A percentile compares a stretch with the other conserved stretches of the same genome.
Evolutionary conservation across 345 rosid species (phyloP).

Genomic region (Tarenaya hassleriana): DNA sequence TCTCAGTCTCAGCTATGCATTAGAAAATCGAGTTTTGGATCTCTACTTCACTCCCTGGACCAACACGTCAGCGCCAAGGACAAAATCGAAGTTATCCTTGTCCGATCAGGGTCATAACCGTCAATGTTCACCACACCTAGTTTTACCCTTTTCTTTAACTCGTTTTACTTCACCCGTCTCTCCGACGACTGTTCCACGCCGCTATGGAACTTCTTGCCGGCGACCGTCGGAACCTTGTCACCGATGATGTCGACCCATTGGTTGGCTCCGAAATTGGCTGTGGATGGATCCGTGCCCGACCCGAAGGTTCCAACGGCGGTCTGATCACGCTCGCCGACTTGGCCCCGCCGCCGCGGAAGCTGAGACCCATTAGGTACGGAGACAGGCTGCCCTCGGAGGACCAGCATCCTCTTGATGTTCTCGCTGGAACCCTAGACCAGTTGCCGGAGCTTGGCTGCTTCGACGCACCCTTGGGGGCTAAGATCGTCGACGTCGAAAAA

Average conservation of each 20-base stretch:
- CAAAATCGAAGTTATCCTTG: constrained; percentile 16
- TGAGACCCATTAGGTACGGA: constrained; percentile 50
- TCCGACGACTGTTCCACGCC: constrained; percentile 17
- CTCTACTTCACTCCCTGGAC: too few species aligned
- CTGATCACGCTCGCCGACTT: constrained; percentile 28
- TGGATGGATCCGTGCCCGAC: constrained; percentile 25
- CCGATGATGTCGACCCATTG: constrained; percentile 36
- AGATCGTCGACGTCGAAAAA: constrained; percentile 21
- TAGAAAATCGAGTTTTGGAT: too few species aligned
- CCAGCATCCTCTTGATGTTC: constrained; percentile 21
- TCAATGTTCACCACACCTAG: constrained; percentile 1
- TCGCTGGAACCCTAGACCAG: constrained; percentile 32
- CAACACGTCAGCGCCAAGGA: constrained; percentile 6
- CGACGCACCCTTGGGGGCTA: constrained; percentile 25
- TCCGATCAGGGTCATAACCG: constrained; percentile 13
- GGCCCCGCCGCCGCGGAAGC: constrained; percentile 53
- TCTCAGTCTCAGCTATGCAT: too few species aligned
- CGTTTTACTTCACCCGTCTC: constrained; percentile 21
- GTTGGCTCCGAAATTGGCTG: constrained; percentile 18
- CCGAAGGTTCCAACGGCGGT: constrained; percentile 22
- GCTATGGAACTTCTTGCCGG: constrained; percentile 57
- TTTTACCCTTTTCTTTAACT: constrained; percentile 22
- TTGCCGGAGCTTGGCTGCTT: constrained; percentile 33
- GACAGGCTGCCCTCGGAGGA: constrained; percentile 31
- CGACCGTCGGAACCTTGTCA: constrained; percentile 33